Conservation (phyloP, 768 basidiomycete species). For the Austroboletus eburneus region DNA sequence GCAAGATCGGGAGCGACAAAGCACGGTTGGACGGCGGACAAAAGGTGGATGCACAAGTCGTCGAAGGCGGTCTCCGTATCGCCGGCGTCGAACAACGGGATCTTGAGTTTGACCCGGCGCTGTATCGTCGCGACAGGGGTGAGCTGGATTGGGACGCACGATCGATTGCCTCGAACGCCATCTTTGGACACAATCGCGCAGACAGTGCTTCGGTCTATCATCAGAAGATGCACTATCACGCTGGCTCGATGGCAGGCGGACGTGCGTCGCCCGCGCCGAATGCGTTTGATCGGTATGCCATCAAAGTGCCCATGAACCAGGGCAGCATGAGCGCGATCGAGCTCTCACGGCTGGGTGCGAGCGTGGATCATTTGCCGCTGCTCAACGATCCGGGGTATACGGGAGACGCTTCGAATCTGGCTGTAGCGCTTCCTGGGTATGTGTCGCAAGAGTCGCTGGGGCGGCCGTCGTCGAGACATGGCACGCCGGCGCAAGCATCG, state of each 20-base stretch:
- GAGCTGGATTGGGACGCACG: constrained; percentile 87
- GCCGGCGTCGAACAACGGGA: constrained; percentile 78
- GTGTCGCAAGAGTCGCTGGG: constrained; percentile 16
- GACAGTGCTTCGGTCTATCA: constrained; percentile 40
- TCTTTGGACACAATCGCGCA: constrained; percentile 38
- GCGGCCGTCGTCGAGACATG: constrained; percentile 25
- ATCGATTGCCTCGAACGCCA: constrained; percentile 60
- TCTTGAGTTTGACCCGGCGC: constrained; percentile 75
- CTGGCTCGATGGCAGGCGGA: constrained; percentile 30
- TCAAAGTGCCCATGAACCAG: constrained; percentile 38
- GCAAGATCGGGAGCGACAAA: constrained; percentile 60
- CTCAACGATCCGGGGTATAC: constrained; percentile 33
- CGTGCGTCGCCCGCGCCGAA: constrained; percentile 39
- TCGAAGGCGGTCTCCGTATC: constrained; percentile 78
- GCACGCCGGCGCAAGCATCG: constrained; percentile 28
- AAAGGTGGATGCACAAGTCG: constrained; percentile 67
- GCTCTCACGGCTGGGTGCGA: constrained; percentile 50
- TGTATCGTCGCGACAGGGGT: constrained; percentile 77
- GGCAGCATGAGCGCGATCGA: constrained; percentile 42
- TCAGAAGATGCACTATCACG: constrained; percentile 39
- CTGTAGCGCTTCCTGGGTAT: constrained; percentile 27
- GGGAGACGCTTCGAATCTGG: constrained; percentile 8
- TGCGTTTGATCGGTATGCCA: constrained; percentile 59
- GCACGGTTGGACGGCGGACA: constrained; percentile 71
- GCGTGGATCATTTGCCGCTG: constrained; percentile 55